Evolutionary conservation across 345 rosid genomes (phyloP), one percentile per base, ranked within the genome.

Genomic region (Reutealis trisperma): DNA sequence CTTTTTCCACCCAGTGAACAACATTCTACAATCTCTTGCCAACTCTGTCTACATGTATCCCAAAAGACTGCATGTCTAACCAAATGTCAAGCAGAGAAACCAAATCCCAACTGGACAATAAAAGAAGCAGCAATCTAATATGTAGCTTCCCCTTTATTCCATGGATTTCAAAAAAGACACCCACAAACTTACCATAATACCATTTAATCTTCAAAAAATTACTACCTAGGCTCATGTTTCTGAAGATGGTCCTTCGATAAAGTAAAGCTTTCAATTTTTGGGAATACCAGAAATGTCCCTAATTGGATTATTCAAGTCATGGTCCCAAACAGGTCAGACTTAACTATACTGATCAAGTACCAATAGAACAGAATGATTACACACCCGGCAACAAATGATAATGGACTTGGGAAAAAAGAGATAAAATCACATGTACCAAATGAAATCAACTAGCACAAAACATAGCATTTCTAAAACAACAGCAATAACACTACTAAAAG

Each of bases 341-440:
- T 72, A 60, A 60, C 49, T 72, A 30, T 15, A 72, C 5, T 16
- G 14, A 7, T 72, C 57, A 44, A 44, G 22, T 44, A 22, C 16
- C 13, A 44, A 45, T 27, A 44, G 0, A 24, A 42, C 21, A 60
- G 8, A 25, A n/a, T 51, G 15, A 9, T 22, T 25, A 37, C 24
- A 44, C 25, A 51, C 55, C 3, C 18, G 22, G 34, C 14, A 22
- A 21, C 71, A n/a, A 42, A 67, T 45, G 24, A 7, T 30, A 25
- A 75, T n/a, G 22, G 34, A 21, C 30, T 19, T 51, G 16, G 30
- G 64, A n/a, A 67, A 41, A 75, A 67, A 10, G 42, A 66, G 24
- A 21, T 42, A 59, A 74, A 74, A 62, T 18, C 10, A 67, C 58
- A 75, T 41, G 24, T 61, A 76, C 67, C 42, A 61, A 22, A 25